Evolutionary conservation across 2,329 filamentous ascomycete species (phyloP), one percentile per base, ranked within the genome.

Genomic region (Pyrenochaeta sp.): DNA sequence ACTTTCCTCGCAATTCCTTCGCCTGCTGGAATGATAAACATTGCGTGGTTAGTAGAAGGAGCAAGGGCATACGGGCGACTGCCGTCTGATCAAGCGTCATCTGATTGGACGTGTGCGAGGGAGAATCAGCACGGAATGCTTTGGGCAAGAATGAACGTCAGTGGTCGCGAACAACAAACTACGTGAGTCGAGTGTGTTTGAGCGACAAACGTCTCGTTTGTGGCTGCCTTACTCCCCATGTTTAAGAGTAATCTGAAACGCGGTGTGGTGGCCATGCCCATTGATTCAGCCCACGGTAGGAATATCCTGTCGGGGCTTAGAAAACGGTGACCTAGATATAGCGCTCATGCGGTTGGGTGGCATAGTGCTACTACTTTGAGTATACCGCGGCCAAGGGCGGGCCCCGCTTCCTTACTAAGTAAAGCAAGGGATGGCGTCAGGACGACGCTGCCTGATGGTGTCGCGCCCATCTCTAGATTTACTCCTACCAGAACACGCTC

Each of bases 21-120:
- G 49, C 57, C 58, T 63, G 32, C 50, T 58, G 66, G 64, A 71
- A 72, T 74, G 66, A 59, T 64, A 63, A 74, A 71, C 62, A 71
- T 57, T 60, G 59, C 62, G 56, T 66, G 61, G 67, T 76, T 72
- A 75, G 72, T 66, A 71, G 67, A 54, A 61, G 58, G 67, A 74
- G 71, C 69, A 75, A 75, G 71, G 71, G 70, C 63, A 67, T 61
- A 45, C 48, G 53, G 60, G 60, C 64, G 62, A 68, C 55, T 69
- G 67, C 68, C 67, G 56, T 67, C 54, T 61, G 56, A 64, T 65
- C 64, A 55, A 63, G 54, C 55, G 58, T 69, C 63, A 71, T 66
- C 58, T 71, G 68, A 73, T 72, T 74, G 71, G 69, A 67, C 65
- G 61, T 72, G 67, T 71, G 69, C 71, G 61, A 75, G 70, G 68